Evolutionary conservation across 208 protist species (phyloP).

Genomic region (Trypanosoma brucei): DNA sequence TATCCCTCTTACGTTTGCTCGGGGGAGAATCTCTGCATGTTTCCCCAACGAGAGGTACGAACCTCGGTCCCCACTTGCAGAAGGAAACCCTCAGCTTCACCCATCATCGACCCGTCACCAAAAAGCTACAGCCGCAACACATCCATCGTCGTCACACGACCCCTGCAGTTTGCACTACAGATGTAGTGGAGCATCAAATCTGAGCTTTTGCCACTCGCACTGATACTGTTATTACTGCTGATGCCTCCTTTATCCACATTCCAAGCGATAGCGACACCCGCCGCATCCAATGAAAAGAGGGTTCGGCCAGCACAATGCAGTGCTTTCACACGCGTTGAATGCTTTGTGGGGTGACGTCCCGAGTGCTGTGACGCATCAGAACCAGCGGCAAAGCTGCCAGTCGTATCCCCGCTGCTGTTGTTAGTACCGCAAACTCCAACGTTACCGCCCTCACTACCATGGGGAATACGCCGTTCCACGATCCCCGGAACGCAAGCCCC

Average conservation of each 20-base stretch:
- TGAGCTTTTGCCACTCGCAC: no score
- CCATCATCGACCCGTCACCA: no score
- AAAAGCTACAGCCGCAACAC: conserved; percentile 26
- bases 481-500: not conserved
- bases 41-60: no score
- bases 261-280: conserved; percentile 53
- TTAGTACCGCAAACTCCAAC: conserved; percentile 6
- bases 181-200: conserved; percentile 30
- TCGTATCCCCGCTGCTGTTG: no score
- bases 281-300: conserved; percentile 59
- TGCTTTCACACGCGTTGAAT: conserved; percentile 57
- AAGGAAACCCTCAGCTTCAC: no score
- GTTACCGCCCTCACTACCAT: conserved; percentile 19
- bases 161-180: conserved; percentile 70
- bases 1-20: no score
- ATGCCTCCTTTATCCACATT: not conserved
- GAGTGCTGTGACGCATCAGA: conserved; percentile 13
- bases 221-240: not conserved
- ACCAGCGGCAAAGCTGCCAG: no score
- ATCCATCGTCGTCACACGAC: conserved; percentile 55
- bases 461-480: conserved; percentile 1
- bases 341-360: conserved; percentile 45
- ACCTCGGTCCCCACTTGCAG: no score
- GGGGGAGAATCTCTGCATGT: no score
- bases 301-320: conserved; percentile 20